Evolutionary conservation across 441 rosid genomes (phyloP).

Genomic region (Metrosideros polymorpha): DNA sequence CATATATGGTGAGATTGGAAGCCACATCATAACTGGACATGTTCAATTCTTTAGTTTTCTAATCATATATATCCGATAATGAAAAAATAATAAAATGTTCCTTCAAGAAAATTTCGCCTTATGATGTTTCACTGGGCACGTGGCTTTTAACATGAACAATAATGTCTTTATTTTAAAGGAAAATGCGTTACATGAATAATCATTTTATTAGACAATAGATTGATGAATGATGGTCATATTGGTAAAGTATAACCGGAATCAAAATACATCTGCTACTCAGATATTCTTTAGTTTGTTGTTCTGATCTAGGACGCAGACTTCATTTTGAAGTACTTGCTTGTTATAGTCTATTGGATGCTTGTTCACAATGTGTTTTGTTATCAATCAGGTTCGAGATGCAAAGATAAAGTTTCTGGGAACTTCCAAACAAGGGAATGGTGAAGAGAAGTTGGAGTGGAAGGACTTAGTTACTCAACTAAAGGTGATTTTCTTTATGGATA

Average conservation of each 20-base stretch:
- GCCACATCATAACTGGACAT: neutral
- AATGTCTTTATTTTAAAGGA: neutral
- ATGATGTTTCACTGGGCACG: neutral
- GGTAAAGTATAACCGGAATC: neutral
- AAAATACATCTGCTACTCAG: neutral
- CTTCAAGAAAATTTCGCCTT: neutral
- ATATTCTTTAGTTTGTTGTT: neutral
- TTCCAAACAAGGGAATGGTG: constrained; percentile 67
- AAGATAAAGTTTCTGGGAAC: constrained; percentile 72
- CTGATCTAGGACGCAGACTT: neutral
- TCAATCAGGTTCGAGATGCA: constrained; percentile 69
- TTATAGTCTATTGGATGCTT: neutral
- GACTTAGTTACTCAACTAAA: constrained; percentile 55
- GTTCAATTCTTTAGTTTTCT: neutral
- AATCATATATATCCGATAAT: neutral
- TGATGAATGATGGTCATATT: neutral
- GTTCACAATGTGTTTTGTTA: neutral
- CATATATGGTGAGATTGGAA: neutral
- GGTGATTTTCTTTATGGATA: constrained; percentile 20
- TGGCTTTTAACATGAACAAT: neutral
- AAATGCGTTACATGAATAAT: neutral
- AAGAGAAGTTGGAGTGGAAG: constrained; percentile 76
- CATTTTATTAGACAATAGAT: neutral
- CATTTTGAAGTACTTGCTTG: neutral
- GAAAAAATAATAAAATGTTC: neutral